Base-by-base conservation (phyloP, 2,329 filamentous ascomycete genomes). In the Aspergillus udagawae region DNA sequence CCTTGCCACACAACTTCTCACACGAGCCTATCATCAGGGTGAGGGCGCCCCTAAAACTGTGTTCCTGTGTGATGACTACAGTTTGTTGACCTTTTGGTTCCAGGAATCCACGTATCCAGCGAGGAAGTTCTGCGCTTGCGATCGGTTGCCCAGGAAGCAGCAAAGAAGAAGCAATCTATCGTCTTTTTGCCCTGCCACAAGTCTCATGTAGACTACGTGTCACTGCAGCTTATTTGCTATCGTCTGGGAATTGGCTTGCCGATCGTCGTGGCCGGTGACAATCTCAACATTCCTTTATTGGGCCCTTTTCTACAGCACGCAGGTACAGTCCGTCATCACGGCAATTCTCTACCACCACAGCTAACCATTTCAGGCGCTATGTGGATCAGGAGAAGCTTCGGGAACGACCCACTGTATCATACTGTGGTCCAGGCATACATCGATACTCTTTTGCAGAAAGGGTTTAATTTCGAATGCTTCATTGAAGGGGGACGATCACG, bases 401-500 rank as follows among this genome's bases (percentile, higher is more conserved):
- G 92, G 45, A 90, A 96, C 60, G 94, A 99, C 71, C 85, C 89
- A 38, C 78, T 99, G 0, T 99, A 99, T 72, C 86, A 86, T 4
- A 93, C 92, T 0, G 80, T 97, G n/a, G 93, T 99, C 6, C 94
- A 99, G 73, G 85, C 92, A 6, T 99, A 99, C 69, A 92, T 99
- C 65, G 94, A 99, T 72, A 95, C 91, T 0, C 73, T 99, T 47
- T 80, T 99, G 2, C 90, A 94, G 68, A 87, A 91, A 62, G 94
- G 94, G 0, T 96, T 88, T 75, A 97, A 99, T 71, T 85, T 99
- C 51, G 93, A 97, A 73, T 99, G 94, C 73, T 99, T 99, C 67
- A 95, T 99, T 58, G 94, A 99, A 77, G 94, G 94, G 17, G 92
- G 93, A 1, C 84, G 94, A 20, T 97, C 92, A 32, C 82, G 94